Base-by-base conservation (phyloP, 2,329 filamentous ascomycete species). In the Neoascochyta sp. region DNA sequence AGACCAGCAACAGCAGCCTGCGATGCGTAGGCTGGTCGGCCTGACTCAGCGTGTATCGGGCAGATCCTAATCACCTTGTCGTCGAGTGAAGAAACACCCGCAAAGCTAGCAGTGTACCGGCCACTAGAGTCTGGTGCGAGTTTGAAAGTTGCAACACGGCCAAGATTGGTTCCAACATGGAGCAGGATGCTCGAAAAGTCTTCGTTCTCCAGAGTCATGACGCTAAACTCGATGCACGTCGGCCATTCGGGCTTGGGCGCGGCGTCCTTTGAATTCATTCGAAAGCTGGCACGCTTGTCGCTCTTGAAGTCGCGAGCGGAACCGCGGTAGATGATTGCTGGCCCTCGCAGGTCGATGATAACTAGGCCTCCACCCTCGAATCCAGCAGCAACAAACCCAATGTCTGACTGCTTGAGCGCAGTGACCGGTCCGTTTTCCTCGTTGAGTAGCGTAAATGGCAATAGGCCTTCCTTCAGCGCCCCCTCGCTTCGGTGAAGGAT, bases 101-200 rank as follows among this genome's bases (percentile, higher is more conserved):
- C 83, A 27, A 83, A 74, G 33, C 83, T 75, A 9, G 78, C 86
- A 8, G 76, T 73, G 60, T 94, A 96, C 8, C 80, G 74, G 4
- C 81, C 76, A 30, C 75, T 76, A 7, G 67, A 52, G 9, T 81
- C 74, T 0, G 92, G 92, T 3, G 96, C 67, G 13, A 98, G 71
- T 66, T 95, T 95, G 67, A 96, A 90, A 0, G 90, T 96, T 5
- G 81, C 79, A 11, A 96, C 69, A 50, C 86, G 86, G 22, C 92
- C 92, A 16, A 79, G 63, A 45, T 82, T 89, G 0, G 92, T 96
- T 12, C 92, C 92, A 2, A 93, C 85, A 47, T 96, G 93, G 45
- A 92, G 84, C 36, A 83, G 79, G 34, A 98, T 94, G 52, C 88
- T 95, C 1, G 92, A 96, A 59, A 94, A 98, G 43, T 86, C 76